phyloP scores from a whole-genome alignment of 768 basidiomycete species.

The Mycena haematopus region DNA sequence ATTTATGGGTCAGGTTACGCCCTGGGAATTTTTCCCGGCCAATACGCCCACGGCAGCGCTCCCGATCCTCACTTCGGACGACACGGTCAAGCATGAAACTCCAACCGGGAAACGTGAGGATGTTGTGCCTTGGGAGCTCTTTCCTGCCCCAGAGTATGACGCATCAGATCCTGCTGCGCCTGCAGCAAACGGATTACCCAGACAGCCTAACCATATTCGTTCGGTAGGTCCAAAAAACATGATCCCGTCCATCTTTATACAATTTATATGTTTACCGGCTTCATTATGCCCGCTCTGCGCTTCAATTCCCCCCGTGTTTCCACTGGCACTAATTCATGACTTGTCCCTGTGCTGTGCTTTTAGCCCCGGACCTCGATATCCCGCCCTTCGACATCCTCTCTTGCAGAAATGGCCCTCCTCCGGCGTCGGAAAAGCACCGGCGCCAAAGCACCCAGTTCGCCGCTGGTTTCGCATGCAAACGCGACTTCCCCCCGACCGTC shows the following conservation, averaged over 20 bases:
- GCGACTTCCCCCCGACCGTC: slow-evolving; percentile 14
- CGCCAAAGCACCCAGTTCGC: slow-evolving; percentile 34
- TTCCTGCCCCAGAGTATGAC: slow-evolving; percentile 34
- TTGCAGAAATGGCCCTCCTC: slow-evolving; percentile 34
- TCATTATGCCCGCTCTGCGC: not conserved
- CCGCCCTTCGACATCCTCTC: slow-evolving; percentile 17
- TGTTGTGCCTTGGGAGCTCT: slow-evolving; percentile 45
- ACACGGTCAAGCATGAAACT: slow-evolving; percentile 9
- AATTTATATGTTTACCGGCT: slow-evolving; percentile 6
- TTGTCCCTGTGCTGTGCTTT: too few species aligned
- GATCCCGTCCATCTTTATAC: slow-evolving; percentile 1
- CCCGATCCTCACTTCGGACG: slow-evolving; percentile 3
- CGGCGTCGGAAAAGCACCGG: slow-evolving; percentile 44
- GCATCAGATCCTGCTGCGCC: slow-evolving; percentile 18
- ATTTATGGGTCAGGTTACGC: slow-evolving; percentile 12
- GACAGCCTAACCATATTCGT: slow-evolving; percentile 28
- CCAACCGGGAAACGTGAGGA: slow-evolving; percentile 38
- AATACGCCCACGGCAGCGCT: slow-evolving; percentile 15
- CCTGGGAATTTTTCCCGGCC: slow-evolving; percentile 40
- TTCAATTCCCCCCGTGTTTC: not conserved
- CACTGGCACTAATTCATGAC: slow-evolving; percentile 6
- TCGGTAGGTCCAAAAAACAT: slow-evolving; percentile 17
- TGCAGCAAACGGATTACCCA: slow-evolving; percentile 13
- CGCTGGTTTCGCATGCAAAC: not conserved
- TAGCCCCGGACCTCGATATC: slow-evolving; percentile 21